Evolutionary conservation across 768 basidiomycete species (phyloP).

Genomic region (Panaeolus papilionaceus): DNA sequence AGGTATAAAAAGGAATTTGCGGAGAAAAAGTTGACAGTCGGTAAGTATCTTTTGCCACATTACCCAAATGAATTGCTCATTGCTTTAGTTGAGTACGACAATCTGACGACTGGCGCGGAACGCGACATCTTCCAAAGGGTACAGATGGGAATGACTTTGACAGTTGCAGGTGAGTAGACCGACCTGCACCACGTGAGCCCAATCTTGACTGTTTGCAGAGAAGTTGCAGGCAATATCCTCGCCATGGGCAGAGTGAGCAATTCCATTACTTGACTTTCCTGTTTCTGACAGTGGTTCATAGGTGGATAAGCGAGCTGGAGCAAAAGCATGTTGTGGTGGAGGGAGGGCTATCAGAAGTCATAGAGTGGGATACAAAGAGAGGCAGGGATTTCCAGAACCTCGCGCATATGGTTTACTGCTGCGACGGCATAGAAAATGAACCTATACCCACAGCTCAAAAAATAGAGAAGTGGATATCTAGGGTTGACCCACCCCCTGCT

Average conservation of each 20-base stretch:
- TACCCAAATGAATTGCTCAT: not conserved
- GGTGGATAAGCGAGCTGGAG: constrained; percentile 69
- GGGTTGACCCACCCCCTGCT: constrained; percentile 47
- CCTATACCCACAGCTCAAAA: constrained; percentile 58
- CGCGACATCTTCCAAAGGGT: constrained; percentile 86
- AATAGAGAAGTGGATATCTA: constrained; percentile 58
- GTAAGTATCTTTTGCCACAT: constrained; percentile 43
- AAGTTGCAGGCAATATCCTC: constrained; percentile 82
- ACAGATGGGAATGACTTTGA: constrained; percentile 78
- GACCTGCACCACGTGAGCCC: not conserved
- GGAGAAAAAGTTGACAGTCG: constrained; percentile 68
- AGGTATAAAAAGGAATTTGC: constrained; percentile 56
- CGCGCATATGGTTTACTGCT: constrained; percentile 73
- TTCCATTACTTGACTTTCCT: not conserved
- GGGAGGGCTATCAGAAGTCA: constrained; percentile 58
- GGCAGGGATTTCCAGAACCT: constrained; percentile 82
- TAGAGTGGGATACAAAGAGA: constrained; percentile 71
- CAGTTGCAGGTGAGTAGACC: constrained; percentile 63
- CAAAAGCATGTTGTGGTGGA: constrained; percentile 60
- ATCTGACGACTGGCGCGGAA: constrained; percentile 60
- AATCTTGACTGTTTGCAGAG: constrained; percentile 46
- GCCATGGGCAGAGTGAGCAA: constrained; percentile 60
- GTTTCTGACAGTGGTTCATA: constrained; percentile 25
- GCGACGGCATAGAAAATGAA: constrained; percentile 58
- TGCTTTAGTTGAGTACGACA: constrained; percentile 68